Percentiles rank a stretch among this genome's conserved stretches.
Conservation (phyloP, 2,329 filamentous ascomycete species). For the Aspergillus niger region DNA sequence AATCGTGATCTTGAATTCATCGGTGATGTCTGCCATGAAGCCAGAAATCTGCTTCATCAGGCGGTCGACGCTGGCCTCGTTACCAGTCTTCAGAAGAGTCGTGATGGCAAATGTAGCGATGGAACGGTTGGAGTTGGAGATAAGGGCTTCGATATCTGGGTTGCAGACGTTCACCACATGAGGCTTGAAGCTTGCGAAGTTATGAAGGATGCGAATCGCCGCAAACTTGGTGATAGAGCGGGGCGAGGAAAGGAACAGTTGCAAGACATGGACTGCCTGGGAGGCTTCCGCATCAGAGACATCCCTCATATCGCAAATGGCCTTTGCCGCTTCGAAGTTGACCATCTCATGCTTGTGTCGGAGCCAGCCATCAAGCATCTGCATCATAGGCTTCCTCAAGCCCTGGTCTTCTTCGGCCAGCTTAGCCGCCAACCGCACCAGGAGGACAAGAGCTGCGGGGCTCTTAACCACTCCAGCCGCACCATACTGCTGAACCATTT, state of each 20-base stretch:
- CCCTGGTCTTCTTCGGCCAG: constrained; percentile 89
- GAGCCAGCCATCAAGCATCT: constrained; percentile 92
- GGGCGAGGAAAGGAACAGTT: constrained; percentile 94
- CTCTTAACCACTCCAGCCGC: constrained; percentile 90
- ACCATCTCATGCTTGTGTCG: constrained; percentile 99
- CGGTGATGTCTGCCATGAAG: constrained; percentile 98
- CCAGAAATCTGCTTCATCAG: constrained; percentile 98
- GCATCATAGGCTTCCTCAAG: constrained; percentile 93
- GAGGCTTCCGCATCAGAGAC: constrained; percentile 88
- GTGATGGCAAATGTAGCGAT: constrained; percentile 99
- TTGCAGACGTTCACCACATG: constrained; percentile 91
- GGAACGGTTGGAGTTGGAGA: constrained; percentile 94
- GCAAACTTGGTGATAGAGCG: constrained; percentile 97
- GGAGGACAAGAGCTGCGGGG: constrained; percentile 85
- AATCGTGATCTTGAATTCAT: constrained; percentile 99
- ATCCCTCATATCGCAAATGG: constrained; percentile 92
- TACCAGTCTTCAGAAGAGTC: constrained; percentile 95
- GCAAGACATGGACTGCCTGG: constrained; percentile 90
- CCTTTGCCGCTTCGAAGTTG: constrained; percentile 98
- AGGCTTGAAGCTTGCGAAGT: constrained; percentile 95
- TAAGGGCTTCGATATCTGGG: constrained; percentile 93
- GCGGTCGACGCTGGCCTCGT: constrained; percentile 93
- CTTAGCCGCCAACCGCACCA: constrained; percentile 90
- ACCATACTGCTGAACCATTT: constrained; percentile 99
- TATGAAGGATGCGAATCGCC: constrained; percentile 92